Evolutionary conservation across 257 asterid species (phyloP).

Genomic region (Verbascum thapsus): DNA sequence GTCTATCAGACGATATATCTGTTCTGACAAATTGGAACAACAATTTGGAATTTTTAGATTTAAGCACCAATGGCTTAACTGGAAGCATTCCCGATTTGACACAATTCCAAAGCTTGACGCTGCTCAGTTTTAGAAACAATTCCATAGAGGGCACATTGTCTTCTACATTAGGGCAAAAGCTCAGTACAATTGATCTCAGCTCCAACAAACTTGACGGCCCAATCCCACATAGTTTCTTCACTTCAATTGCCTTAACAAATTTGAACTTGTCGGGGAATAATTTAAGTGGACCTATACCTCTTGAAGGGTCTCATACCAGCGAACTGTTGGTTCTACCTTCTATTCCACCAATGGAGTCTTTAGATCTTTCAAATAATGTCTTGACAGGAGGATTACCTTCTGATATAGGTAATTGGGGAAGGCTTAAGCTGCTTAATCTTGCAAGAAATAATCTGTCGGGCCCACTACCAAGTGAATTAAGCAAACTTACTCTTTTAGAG

Average conservation of each 20-base stretch:
- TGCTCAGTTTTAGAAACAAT: slow-evolving; percentile 62
- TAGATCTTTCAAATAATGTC: slow-evolving; percentile 77
- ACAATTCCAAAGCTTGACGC: slow-evolving; percentile 55
- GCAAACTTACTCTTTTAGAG: slow-evolving; percentile 62
- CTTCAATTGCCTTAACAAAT: slow-evolving; percentile 54
- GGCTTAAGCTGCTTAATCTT: slow-evolving; percentile 69
- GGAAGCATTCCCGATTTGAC: slow-evolving; percentile 72
- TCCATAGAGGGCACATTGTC: slow-evolving; percentile 66
- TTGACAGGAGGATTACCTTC: slow-evolving; percentile 66
- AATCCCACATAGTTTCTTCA: slow-evolving; percentile 61
- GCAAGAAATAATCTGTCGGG: slow-evolving; percentile 72
- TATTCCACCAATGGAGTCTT: slow-evolving; percentile 63
- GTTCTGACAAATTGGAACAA: slow-evolving; percentile 57
- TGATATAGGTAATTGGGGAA: slow-evolving; percentile 66
- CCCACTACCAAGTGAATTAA: slow-evolving; percentile 62
- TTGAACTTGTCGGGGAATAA: slow-evolving; percentile 75
- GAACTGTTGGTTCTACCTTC: slow-evolving; percentile 67
- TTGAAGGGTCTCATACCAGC: slow-evolving; percentile 52
- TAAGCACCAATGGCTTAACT: slow-evolving; percentile 73
- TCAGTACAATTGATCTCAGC: slow-evolving; percentile 66
- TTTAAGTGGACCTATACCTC: slow-evolving; percentile 72
- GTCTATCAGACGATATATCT: slow-evolving; percentile 52
- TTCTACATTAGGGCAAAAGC: slow-evolving; percentile 45
- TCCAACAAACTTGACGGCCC: slow-evolving; percentile 68
- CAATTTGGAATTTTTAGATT: slow-evolving; percentile 62